Base-by-base conservation (phyloP, 768 basidiomycete genomes). In the Tricholoma hemisulphureum region DNA sequence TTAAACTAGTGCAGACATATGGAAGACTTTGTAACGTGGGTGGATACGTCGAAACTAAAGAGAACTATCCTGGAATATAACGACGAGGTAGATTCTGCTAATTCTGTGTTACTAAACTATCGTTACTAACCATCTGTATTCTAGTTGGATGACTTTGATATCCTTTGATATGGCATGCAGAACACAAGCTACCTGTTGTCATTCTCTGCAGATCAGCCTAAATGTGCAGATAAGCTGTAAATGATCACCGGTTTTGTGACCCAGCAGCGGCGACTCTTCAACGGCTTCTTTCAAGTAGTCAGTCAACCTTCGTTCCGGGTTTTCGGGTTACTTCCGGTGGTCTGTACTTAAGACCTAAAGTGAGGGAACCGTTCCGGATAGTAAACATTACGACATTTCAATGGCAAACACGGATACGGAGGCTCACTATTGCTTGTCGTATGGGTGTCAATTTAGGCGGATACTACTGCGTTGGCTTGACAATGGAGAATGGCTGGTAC, bases 21-120 rank as follows among this genome's bases (percentile, higher is more conserved):
- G 95, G 95, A 98, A 69, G 97, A 99, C 80, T 99, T 95, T 74
- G 93, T 98, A 45, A 99, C 97, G 32, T 99, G 97, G 97, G 95
- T 98, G 20, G 95, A 98, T 69, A 93, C 93, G 23, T 95, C 93
- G 63, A 96, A 96, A 71, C 83, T 98, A 69, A 98, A 96, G 85
- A 82, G 96, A 55, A 95, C 93, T 0, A 86, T 98, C 73, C 89
- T 95, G 90, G 75, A 80, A 58, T 99, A 99, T 81, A 99, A 99
- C 70, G 95, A 97, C 75, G 89, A 97, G 85, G 92, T 92, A 53
- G 49, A 67, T 57, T 58, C 34, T 39, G 6, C 48, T 16, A 8
- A 58, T 7, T 26, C 10, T 1, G 2, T 18, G 53, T 37, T 20
- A 49, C 23, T 39, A 20, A 55, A 21, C 51, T 28, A 63, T 69